phyloP scores from a whole-genome alignment of 208 protist species.

The Balamuthia mandrillaris region DNA sequence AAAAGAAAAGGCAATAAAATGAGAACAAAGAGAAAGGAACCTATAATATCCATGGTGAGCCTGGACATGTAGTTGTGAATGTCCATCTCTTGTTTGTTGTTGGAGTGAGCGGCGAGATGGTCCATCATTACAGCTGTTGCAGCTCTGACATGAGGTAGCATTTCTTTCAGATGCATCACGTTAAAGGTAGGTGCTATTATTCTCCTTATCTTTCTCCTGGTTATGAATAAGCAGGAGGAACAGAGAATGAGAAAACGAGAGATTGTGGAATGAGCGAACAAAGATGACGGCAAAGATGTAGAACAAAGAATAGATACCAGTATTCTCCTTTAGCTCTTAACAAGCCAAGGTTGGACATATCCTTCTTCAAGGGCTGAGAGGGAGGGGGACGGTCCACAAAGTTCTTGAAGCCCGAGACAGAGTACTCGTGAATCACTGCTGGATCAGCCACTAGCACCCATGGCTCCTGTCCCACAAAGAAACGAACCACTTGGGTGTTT shows the following conservation, averaged over 20 bases:
- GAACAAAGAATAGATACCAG: too few species aligned
- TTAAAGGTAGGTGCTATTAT: slow-evolving; percentile 23
- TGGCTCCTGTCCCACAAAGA: not conserved
- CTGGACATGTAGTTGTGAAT: not conserved
- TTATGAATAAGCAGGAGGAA: not conserved
- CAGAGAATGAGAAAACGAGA: not conserved
- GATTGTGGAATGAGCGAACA: too few species aligned
- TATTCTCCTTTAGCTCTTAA: too few species aligned
- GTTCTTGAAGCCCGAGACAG: not conserved
- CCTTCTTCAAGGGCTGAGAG: too few species aligned
- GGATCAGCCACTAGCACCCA: not conserved
- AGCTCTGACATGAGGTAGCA: not conserved
- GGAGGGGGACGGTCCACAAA: not conserved
- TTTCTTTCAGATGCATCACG: slow-evolving; percentile 28
- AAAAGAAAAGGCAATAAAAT: too few species aligned
- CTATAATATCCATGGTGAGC: slow-evolving; percentile 13
- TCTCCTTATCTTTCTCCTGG: not conserved
- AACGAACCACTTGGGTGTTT: not conserved
- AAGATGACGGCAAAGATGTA: too few species aligned
- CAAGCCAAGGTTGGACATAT: too few species aligned
- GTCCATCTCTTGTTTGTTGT: not conserved
- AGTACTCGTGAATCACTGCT: not conserved
- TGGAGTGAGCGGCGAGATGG: not conserved
- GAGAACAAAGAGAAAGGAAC: too few species aligned
- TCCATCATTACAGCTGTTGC: not conserved